Percentiles rank a stretch among this genome's conserved stretches.
Evolutionary conservation across 176 grass and related monocot species (phyloP).

Genomic region (Melocanna baccifera): DNA sequence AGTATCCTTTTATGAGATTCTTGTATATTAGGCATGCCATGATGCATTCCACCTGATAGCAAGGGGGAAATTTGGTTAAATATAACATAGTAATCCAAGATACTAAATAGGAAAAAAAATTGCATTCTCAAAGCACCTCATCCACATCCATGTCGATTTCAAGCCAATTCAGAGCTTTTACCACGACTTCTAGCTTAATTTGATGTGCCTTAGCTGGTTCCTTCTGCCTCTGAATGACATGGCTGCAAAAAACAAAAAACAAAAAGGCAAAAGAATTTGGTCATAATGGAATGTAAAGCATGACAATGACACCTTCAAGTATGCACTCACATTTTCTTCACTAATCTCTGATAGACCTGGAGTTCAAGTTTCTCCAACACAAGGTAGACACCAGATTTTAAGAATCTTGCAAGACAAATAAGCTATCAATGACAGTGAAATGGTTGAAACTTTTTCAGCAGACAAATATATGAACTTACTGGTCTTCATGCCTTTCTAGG

Average conservation of each 20-base stretch:
- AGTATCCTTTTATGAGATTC: conserved; percentile 87
- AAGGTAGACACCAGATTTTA: conserved; percentile 93
- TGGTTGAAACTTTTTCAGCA: neutral
- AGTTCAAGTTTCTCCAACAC: conserved; percentile 96
- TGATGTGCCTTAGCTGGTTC: conserved; percentile 87
- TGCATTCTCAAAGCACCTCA: conserved; percentile 47
- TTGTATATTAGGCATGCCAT: conserved; percentile 92
- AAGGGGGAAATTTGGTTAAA: neutral
- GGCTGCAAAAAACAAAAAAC: conserved; percentile 32
- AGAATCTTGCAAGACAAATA: conserved; percentile 61
- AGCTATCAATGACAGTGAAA: neutral
- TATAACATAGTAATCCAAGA: neutral
- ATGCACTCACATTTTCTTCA: conserved; percentile 95
- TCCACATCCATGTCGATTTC: conserved; percentile 87
- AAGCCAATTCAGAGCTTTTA: conserved; percentile 86
- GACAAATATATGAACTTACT: conserved; percentile 41
- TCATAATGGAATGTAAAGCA: neutral
- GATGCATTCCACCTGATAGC: conserved; percentile 71
- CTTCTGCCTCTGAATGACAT: conserved; percentile 83
- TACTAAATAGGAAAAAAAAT: neutral
- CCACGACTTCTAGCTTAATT: conserved; percentile 70
- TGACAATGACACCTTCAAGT: neutral
- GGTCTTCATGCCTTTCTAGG: conserved; percentile 76
- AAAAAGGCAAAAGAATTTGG: neutral
- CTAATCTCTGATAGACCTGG: conserved; percentile 86